Base-by-base conservation (phyloP, 257 asterid genomes). In the Avicennia marina region DNA sequence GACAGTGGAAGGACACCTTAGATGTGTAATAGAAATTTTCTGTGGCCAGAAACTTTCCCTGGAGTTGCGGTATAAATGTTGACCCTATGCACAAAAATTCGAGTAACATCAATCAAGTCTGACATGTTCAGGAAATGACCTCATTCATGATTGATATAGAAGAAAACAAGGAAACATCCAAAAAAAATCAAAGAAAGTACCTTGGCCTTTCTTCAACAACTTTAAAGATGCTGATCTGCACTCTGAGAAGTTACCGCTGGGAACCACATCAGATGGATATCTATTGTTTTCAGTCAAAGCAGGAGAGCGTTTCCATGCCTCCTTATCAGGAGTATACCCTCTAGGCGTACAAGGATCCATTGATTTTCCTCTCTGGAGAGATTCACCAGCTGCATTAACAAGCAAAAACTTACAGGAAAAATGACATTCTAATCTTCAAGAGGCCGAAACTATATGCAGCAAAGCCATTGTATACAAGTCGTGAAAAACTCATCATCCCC, bases 21-120 rank as follows among this genome's bases (percentile, higher is more conserved):
- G 94, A 83, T 47, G 99, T 89, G 71, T 84, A 85, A 69, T 77
- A 93, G 81, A 89, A 93, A 68, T 84, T 93, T 49, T 93, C 98
- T 15, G 98, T 89, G 21, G 98, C 98, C 67, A 93, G 82, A 75
- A 93, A 86, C 47, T 74, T 86, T 12, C 97, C 96, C 54, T 68
- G 84, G 73, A 93, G 97, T 80, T 86, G 77, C 7, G 98, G 95
- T 53, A 89, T 84, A 72, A 75, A 86, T 49, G 80, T 82, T 36
- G 96, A 75, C 13, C 99, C 96, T 24, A 89, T 75, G 67, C 60
- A 41, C n/a, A n/a, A n/a, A n/a, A n/a, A n/a, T n/a, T n/a, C 60
- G 11, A 72, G 29, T 11, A 33, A 29, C 20, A 6, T 45, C 56
- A 34, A 20, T 4, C 44, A 64, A 12, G 38, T n/a, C 39, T 5